Evolutionary conservation across 495 filamentous ascomycete genomes (phyloP), one percentile per base, ranked within the genome.

Genomic region (Rostrohypoxylon terebratum): DNA sequence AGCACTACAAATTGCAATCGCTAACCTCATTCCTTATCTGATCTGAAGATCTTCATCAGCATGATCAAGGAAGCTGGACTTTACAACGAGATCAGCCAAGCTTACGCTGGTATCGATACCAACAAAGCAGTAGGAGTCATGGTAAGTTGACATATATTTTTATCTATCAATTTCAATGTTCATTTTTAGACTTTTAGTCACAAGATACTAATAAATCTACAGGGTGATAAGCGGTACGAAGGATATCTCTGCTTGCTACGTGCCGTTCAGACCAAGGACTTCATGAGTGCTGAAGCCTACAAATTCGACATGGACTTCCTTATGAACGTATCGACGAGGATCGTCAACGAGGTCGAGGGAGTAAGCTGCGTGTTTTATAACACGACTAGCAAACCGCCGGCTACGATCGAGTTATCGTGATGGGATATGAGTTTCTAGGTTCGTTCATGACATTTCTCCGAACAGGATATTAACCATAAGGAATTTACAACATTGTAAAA

Each of bases 291-390:
- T 16, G 84, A 86, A 68, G 75, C 92, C 0, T 89, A 88, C 74
- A 85, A 88, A 71, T 96, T 89, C 77, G 83, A 89, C 14, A 83
- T 86, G 58, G 84, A 86, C 11, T 91, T 97, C 72, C 80, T 96
- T 59, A 86, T 87, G 81, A 81, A 81, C 51, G 89, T 94, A n/a
- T 85, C 85, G 38, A 88, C 84, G 3, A 82, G 92, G 55, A 97
- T 97, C 59, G 87, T 92, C 45, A 97, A 97, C 78, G 93, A 97
- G 81, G 93, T 97, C 4, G 81, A 91, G 61, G 94, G 93, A 7
- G 85, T 91, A 9, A 89, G 85, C 66, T 74, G 83, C n/a, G 84
- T 85, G 9, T 78, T 77, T 1, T 86, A 85, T 62, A 87, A 90
- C 67, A 83, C 89, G 54, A 93, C 92, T 20, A 92, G 90, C 83